Percentiles rank a stretch among this genome's conserved stretches.
Evolutionary conservation across 805 yeast species (phyloP).

Genomic region (Ogataea thermomethanolica): DNA sequence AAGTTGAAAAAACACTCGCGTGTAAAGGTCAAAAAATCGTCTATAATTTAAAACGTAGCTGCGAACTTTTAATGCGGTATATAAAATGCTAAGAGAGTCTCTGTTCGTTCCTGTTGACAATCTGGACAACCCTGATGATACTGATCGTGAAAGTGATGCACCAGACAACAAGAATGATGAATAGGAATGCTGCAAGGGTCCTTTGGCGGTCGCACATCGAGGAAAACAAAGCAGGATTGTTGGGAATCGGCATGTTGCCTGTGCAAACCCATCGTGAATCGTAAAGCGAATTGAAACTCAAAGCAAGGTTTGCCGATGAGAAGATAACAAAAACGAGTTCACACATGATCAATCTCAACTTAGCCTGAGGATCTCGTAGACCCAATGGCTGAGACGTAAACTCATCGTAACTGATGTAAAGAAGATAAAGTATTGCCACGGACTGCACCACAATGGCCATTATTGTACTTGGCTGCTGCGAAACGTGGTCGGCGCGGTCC

Average conservation of each 20-base stretch:
- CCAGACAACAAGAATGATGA: constrained; percentile 76
- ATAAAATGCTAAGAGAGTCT: constrained; percentile 9
- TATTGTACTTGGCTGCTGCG: constrained; percentile 84
- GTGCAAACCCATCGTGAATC: constrained; percentile 81
- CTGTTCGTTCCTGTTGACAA: constrained; percentile 36
- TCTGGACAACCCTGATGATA: constrained; percentile 75
- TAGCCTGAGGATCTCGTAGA: constrained; percentile 76
- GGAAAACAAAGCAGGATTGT: constrained; percentile 30
- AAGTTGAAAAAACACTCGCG: constrained; percentile 9
- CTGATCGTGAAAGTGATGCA: constrained; percentile 81
- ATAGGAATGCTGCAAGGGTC: constrained; percentile 73
- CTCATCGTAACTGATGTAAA: constrained; percentile 86
- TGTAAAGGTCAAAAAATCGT: constrained; percentile 4
- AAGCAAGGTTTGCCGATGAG: constrained; percentile 80
- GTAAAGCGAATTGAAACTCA: constrained; percentile 78
- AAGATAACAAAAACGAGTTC: constrained; percentile 87
- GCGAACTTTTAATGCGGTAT: constrained; percentile 8
- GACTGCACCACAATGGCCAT: constrained; percentile 89
- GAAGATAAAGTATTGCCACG: constrained; percentile 69
- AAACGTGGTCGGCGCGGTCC: constrained; percentile 38
- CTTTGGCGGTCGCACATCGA: constrained; percentile 75
- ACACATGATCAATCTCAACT: constrained; percentile 73
- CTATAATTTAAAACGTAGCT: constrained; percentile 1
- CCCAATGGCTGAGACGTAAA: constrained; percentile 91
- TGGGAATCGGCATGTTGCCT: constrained; percentile 9